Evolutionary conservation across 2,329 filamentous ascomycete species (phyloP).

Genomic region (Cercospora brassicicola): DNA sequence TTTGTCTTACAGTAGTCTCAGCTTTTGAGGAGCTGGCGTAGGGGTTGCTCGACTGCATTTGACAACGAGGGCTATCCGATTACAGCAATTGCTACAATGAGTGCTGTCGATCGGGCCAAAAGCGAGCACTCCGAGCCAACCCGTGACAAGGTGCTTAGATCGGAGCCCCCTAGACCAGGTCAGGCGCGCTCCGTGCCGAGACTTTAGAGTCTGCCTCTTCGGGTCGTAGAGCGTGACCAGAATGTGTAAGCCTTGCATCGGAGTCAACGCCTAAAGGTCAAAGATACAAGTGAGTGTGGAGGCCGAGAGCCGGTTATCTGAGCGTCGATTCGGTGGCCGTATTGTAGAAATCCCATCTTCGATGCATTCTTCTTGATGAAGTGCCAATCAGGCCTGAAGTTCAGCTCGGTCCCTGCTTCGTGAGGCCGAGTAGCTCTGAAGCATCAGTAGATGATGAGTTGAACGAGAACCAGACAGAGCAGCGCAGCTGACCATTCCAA

Average conservation of each 20-base stretch:
- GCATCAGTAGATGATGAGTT: neutral
- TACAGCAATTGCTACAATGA: neutral
- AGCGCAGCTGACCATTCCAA: neutral
- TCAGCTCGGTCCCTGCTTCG: neutral
- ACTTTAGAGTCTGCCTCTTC: neutral
- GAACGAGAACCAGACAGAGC: neutral
- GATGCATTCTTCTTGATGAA: neutral
- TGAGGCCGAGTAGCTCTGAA: neutral
- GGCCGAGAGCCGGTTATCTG: neutral
- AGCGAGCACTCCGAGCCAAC: neutral
- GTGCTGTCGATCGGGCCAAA: neutral
- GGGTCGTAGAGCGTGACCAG: neutral
- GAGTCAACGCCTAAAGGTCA: neutral
- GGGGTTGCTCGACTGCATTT: neutral
- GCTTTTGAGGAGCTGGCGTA: neutral
- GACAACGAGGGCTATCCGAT: neutral
- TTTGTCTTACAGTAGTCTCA: neutral
- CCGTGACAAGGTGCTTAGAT: neutral
- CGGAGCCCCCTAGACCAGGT: neutral
- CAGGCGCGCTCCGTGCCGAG: neutral
- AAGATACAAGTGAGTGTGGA: neutral
- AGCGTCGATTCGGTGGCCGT: neutral
- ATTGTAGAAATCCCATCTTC: neutral
- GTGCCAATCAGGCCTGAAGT: neutral
- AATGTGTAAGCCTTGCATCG: neutral